Conservation (phyloP, 2,329 filamentous ascomycete species). For the Cladosporium phlei region DNA sequence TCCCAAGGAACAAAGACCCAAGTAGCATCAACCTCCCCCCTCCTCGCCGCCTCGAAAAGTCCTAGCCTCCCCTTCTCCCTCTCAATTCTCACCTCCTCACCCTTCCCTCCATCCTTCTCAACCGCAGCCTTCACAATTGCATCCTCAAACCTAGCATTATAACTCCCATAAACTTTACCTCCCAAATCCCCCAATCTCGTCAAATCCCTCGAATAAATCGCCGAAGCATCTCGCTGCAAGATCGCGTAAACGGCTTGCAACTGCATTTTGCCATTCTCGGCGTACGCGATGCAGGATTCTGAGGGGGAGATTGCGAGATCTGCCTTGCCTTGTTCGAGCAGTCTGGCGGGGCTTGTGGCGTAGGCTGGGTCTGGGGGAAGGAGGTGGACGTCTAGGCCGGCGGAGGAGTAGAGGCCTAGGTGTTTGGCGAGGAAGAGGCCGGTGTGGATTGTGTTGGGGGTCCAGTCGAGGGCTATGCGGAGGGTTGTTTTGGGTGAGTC, state of each 20-base stretch:
- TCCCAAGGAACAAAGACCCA: conserved; percentile 34
- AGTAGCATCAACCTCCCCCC: conserved; percentile 28
- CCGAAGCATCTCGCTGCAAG: conserved; percentile 29
- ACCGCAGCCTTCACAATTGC: conserved; percentile 28
- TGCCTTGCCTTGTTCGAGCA: conserved; percentile 25
- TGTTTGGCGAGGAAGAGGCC: conserved; percentile 27
- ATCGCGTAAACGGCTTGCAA: conserved; percentile 33
- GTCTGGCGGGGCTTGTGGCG: conserved; percentile 28
- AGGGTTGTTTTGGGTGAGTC: too few relatives aligned
- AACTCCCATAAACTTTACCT: conserved; percentile 28
- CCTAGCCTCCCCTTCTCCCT: conserved; percentile 25
- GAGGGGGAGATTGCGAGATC: conserved; percentile 31
- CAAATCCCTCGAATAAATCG: conserved; percentile 26
- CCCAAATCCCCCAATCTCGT: conserved; percentile 24
- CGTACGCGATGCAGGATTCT: conserved; percentile 31
- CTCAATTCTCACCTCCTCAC: conserved; percentile 22
- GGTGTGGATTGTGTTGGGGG: conserved; percentile 32
- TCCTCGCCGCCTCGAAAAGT: conserved; percentile 27
- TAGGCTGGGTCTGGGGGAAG: conserved; percentile 26
- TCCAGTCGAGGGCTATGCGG: conserved; percentile 32
- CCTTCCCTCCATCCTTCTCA: conserved; percentile 24
- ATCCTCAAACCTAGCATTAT: conserved; percentile 32
- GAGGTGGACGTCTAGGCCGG: conserved; percentile 26
- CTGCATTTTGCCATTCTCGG: conserved; percentile 25
- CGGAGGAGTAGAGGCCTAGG: conserved; percentile 22